Evolutionary conservation across 2,329 filamentous ascomycete genomes (phyloP), one percentile per base, ranked within the genome.

Genomic region (Aspergillus tanneri): DNA sequence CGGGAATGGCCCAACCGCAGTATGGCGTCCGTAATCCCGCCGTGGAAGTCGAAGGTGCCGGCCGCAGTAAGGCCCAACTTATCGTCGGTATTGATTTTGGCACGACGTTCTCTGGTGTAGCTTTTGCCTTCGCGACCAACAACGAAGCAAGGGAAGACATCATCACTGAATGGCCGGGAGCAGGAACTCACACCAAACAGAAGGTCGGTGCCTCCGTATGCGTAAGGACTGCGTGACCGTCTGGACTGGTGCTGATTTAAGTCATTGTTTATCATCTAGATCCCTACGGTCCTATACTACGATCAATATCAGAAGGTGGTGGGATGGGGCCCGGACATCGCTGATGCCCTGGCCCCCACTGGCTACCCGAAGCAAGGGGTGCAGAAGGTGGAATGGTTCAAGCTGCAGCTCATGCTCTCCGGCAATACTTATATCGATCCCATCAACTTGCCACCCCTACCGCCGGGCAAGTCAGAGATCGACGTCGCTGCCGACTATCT

Each of bases 331-430:
- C 91, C 92, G 48, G 93, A 99, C 77, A 97, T 97, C 63, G 90
- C 93, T 52, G 92, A 97, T 73, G 93, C 93, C 56, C 82, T 97
- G 57, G 92, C 93, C 44, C 93, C 93, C 23, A 97, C 93, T 32
- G 93, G 93, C 55, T 97, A 97, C 71, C 93, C 93, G 60, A 97
- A 97, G 77, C 89, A 89, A 25, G 92, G 92, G 56, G 92, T 99
- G 60, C 93, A 97, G 73, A 97, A 97, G 77, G 92, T 97, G 19
- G 93, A 97, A 76, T 99, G 93, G 93, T 97, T 99, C 82, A 97
- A 97, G 79, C 82, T 99, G 59, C 93, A 99, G 76, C 84, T 99
- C 48, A 97, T 97, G 93, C 81, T 96, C 54, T 96, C 90, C 51
- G 93, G 93, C 55, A 97, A 97, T 79, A 97, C 93, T 36, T 97